These are phyloP conservation scores for Chlorella ohadii DNA, from an alignment of 139 green algal species.

Conservation along the genomic window DNA sequence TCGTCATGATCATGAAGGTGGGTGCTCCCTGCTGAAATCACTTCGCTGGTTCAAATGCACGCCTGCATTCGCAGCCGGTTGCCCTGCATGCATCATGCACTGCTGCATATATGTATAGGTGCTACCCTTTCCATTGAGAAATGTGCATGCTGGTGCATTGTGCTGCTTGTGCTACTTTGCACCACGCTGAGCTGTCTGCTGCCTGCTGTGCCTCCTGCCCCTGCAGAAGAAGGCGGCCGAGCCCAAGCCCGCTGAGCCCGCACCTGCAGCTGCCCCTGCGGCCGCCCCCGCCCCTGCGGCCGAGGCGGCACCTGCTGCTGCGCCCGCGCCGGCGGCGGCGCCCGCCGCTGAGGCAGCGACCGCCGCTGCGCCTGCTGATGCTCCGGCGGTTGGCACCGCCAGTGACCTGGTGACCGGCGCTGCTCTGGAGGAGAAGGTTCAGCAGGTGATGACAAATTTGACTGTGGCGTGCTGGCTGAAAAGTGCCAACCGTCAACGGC, in stretches of 20 bases:
- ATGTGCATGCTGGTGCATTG: no score
- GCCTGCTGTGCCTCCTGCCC: neutral
- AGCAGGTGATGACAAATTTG: constrained; percentile 27
- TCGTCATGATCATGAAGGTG: constrained; percentile 93
- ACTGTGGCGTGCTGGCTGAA: no score
- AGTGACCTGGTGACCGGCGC: constrained; percentile 79
- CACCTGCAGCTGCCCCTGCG: constrained; percentile 1
- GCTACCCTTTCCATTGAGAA: no score
- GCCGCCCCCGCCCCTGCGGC: no score
- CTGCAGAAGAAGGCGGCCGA: constrained; percentile 36
- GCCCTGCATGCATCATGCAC: no score
- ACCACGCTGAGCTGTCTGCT: neutral
- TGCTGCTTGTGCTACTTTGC: no score
- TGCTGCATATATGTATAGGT: no score
- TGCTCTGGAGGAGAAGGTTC: constrained; percentile 75
- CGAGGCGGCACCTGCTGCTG: neutral
- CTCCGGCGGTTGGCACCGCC: constrained; percentile 59
- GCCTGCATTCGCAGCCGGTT: neutral
- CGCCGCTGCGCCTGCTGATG: constrained; percentile 32
- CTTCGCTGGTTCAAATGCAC: neutral
- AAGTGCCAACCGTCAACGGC: neutral
- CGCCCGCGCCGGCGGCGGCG: constrained; percentile 37
- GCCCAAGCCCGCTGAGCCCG: constrained; percentile 1
- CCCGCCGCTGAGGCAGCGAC: constrained; percentile 29
- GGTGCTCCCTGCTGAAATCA: neutral